phyloP scores from a whole-genome alignment of 164 flowering plant species.

The Dillenia suffruticosa region DNA sequence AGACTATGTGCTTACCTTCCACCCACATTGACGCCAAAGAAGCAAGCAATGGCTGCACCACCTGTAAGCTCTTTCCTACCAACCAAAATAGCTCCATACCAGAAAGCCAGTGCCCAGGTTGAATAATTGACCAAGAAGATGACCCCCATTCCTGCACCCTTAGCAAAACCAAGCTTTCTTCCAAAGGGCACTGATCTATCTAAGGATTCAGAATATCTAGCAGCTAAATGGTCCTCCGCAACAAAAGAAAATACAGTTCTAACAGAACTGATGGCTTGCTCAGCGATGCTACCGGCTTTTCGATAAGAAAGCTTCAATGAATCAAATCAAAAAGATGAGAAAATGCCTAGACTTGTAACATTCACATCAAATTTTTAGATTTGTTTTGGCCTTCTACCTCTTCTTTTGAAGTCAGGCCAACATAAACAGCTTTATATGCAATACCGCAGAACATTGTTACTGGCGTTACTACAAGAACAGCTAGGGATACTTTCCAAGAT shows the following conservation, averaged over 20 bases:
- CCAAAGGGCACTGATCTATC: constrained; percentile 50
- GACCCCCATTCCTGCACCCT: constrained; percentile 76
- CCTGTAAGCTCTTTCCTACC: constrained; percentile 41
- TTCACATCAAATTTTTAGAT: neutral
- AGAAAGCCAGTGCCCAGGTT: constrained; percentile 84
- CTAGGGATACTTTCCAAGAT: constrained; percentile 70
- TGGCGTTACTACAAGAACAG: constrained; percentile 65
- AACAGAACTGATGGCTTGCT: constrained; percentile 63
- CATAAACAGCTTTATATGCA: constrained; percentile 73
- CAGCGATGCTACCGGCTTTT: constrained; percentile 59
- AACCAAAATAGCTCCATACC: constrained; percentile 72
- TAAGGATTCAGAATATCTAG: constrained; percentile 38
- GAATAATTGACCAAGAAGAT: constrained; percentile 69
- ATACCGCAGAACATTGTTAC: constrained; percentile 71
- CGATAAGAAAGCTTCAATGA: constrained; percentile 43
- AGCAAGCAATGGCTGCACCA: constrained; percentile 76
- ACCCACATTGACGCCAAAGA: constrained; percentile 81
- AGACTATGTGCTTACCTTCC: constrained; percentile 44
- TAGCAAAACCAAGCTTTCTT: constrained; percentile 60
- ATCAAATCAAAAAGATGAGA: neutral
- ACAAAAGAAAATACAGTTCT: constrained; percentile 74
- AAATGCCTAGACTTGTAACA: no score
- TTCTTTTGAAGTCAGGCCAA: constrained; percentile 69
- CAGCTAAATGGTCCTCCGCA: constrained; percentile 49
- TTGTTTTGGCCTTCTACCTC: constrained; percentile 31